Conservation (phyloP, 2,329 filamentous ascomycete species). For the Xylariomycetidae sp. region DNA sequence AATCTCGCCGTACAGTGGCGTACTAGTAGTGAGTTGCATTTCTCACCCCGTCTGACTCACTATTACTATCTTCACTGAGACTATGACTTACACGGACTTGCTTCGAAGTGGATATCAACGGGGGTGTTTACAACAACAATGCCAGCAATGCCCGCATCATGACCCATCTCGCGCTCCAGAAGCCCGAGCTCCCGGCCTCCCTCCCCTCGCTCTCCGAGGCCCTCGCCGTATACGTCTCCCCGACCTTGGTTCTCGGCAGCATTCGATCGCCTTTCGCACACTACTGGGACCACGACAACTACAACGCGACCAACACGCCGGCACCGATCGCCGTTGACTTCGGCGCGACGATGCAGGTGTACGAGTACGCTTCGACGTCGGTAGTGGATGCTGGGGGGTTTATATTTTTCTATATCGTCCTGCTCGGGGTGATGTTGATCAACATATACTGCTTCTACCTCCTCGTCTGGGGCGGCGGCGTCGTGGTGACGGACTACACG, state of each 20-base stretch:
- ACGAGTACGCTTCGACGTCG: background rate
- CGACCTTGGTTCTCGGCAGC: slow-evolving; percentile 49
- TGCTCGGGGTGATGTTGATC: slow-evolving; percentile 1
- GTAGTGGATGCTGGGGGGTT: background rate
- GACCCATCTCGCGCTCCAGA: slow-evolving; percentile 35
- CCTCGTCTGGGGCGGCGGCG: background rate
- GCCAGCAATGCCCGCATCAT: slow-evolving; percentile 40
- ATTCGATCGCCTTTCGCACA: slow-evolving; percentile 42
- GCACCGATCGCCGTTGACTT: background rate
- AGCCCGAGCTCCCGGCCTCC: slow-evolving; percentile 21
- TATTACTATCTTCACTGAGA: background rate
- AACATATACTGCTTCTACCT: background rate
- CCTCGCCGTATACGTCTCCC: slow-evolving; percentile 53
- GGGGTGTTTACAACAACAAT: slow-evolving; percentile 36
- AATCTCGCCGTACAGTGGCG: background rate
- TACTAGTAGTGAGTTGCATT: background rate
- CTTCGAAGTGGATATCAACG: slow-evolving; percentile 32
- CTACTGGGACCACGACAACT: background rate
- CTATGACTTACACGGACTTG: background rate
- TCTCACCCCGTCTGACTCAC: background rate
- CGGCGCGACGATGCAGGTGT: background rate
- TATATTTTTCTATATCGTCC: background rate
- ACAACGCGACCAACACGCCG: background rate
- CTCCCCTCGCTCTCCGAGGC: slow-evolving; percentile 57
- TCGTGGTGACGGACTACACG: slow-evolving; percentile 1